Conservation (phyloP, 257 asterid species). For the Henckelia pumila region DNA sequence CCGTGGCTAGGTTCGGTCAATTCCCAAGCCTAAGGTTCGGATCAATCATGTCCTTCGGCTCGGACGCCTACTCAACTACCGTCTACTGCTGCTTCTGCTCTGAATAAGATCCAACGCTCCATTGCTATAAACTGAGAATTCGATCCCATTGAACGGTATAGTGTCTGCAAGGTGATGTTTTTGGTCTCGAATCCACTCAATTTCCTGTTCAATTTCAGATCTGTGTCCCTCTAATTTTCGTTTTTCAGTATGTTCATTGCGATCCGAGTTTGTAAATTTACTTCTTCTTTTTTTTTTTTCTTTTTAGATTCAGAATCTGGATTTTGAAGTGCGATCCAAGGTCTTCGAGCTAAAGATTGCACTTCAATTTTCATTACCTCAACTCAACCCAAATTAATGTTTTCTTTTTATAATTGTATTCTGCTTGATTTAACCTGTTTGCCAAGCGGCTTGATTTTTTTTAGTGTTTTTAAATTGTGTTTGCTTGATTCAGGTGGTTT, state of each 20-base stretch:
- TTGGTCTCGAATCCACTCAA: conserved; percentile 22
- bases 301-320: neutral
- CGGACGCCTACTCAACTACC: conserved; percentile 36
- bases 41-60: conserved; percentile 41
- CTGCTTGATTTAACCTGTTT: neutral
- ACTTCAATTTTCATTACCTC: neutral
- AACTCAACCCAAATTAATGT: neutral
- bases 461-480: no score
- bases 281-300: no score
- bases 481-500: conserved; percentile 27
- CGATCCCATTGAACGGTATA: conserved; percentile 6
- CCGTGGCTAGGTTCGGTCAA: conserved; percentile 49
- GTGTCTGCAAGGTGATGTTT: conserved; percentile 35
- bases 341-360: neutral
- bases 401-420: neutral
- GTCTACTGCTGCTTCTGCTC: neutral
- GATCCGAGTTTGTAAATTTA: conserved; percentile 1
- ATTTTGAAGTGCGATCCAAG: neutral
- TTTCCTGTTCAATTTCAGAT: neutral
- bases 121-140: conserved; percentile 28
- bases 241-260: neutral
- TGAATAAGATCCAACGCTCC: conserved; percentile 15
- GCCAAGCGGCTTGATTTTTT: neutral
- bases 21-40: conserved; percentile 39
- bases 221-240: neutral